Conservation (phyloP, 2,329 filamentous ascomycete species). For the Rhynchosporium graminicola region DNA sequence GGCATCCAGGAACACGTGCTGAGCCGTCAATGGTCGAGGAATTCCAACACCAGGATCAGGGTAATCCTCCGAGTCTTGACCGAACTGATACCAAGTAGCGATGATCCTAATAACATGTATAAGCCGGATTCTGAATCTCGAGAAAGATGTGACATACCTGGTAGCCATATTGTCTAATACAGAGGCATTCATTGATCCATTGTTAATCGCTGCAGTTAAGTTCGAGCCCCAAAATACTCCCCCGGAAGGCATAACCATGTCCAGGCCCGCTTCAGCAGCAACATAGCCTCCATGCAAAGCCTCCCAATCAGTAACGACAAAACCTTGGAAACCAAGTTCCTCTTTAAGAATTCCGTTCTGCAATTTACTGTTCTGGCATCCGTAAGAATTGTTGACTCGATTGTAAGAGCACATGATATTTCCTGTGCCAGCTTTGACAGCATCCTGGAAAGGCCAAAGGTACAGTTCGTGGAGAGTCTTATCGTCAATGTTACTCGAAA, state of each 20-base stretch:
- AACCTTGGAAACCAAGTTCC: conserved; percentile 83
- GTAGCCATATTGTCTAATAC: conserved; percentile 64
- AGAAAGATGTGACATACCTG: conserved; percentile 53
- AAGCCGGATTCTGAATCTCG: background rate
- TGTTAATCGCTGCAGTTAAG: conserved; percentile 56
- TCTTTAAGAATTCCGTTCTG: conserved; percentile 82
- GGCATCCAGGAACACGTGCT: conserved; percentile 56
- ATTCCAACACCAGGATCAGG: conserved; percentile 49
- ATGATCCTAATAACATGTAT: conserved; percentile 49
- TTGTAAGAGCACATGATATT: conserved; percentile 84
- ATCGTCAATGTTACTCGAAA: conserved; percentile 75
- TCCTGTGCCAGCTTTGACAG: conserved; percentile 73
- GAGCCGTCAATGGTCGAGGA: conserved; percentile 49
- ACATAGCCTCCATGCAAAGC: conserved; percentile 70
- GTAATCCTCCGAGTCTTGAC: conserved; percentile 51
- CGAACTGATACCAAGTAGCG: conserved; percentile 58
- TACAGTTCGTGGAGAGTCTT: conserved; percentile 76
- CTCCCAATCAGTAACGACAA: conserved; percentile 83
- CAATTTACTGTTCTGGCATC: conserved; percentile 74
- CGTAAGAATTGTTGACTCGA: conserved; percentile 67
- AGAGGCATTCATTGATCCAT: conserved; percentile 48
- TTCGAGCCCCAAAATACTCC: conserved; percentile 26
- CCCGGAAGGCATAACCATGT: conserved; percentile 50
- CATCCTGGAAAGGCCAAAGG: conserved; percentile 82
- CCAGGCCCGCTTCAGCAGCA: conserved; percentile 76